Percentiles rank a stretch among this genome's conserved stretches.
Evolutionary conservation across 2,329 filamentous ascomycete genomes (phyloP).

Genomic region (Aspergillus vadensis): DNA sequence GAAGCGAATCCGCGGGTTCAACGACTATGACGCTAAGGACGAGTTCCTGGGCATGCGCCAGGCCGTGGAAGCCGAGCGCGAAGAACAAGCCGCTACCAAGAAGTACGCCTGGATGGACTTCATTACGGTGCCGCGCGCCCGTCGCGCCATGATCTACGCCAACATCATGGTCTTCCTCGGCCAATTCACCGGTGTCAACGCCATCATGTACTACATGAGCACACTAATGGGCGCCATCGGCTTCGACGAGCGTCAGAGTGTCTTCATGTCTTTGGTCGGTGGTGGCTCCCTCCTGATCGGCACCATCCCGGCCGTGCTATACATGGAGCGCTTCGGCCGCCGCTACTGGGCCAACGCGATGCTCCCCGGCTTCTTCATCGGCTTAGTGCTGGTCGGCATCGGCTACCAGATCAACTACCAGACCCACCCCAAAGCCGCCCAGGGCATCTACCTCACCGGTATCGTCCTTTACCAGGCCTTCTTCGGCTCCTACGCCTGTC

Average conservation of each 20-base stretch:
- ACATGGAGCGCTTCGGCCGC: constrained; percentile 72
- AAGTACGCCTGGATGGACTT: constrained; percentile 73
- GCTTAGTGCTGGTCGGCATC: constrained; percentile 66
- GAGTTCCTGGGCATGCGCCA: constrained; percentile 74
- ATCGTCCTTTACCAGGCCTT: constrained; percentile 64
- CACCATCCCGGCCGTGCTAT: constrained; percentile 67
- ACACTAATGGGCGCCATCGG: constrained; percentile 68
- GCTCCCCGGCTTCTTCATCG: constrained; percentile 71
- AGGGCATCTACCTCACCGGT: constrained; percentile 67
- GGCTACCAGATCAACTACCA: constrained; percentile 60
- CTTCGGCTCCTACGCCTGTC: constrained; percentile 66
- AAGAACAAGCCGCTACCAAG: constrained; percentile 55
- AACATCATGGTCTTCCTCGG: constrained; percentile 71
- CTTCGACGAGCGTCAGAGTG: constrained; percentile 62
- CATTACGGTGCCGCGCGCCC: constrained; percentile 68
- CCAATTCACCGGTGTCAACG: constrained; percentile 71
- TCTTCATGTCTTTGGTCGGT: constrained; percentile 75
- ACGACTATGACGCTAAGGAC: constrained; percentile 59
- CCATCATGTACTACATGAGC: constrained; percentile 72
- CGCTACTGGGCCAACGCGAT: constrained; percentile 75
- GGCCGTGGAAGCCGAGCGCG: constrained; percentile 60
- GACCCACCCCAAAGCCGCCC: constrained; percentile 51
- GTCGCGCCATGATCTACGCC: constrained; percentile 66
- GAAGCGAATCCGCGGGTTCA: constrained; percentile 69
- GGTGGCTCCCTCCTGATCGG: constrained; percentile 68